Percentiles rank a stretch among this genome's conserved stretches.
Evolutionary conservation across 495 filamentous ascomycete genomes (phyloP).

Genomic region (Xylaria acuta): DNA sequence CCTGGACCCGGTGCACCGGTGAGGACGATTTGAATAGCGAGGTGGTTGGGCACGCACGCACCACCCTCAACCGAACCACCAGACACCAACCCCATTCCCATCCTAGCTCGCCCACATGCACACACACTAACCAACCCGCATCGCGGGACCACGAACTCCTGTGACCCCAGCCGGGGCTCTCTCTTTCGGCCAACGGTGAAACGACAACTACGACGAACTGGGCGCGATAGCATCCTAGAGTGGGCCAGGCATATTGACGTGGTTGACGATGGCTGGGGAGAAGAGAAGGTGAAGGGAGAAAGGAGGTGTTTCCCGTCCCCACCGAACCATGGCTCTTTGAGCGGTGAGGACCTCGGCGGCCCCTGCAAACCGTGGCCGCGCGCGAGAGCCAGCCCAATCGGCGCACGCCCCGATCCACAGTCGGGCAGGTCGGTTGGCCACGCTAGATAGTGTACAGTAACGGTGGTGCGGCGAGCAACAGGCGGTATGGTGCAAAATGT

Average conservation of each 20-base stretch:
- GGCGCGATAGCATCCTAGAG: background rate
- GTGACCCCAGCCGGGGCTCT: background rate
- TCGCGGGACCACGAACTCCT: constrained; percentile 10
- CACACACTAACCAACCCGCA: constrained; percentile 2
- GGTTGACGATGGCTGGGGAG: constrained; percentile 27
- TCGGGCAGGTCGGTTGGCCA: constrained; percentile 19
- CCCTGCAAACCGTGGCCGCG: constrained; percentile 16
- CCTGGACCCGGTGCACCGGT: background rate
- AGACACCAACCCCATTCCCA: background rate
- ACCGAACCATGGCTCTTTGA: constrained; percentile 21
- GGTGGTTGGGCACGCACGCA: constrained; percentile 20
- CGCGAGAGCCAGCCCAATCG: constrained; percentile 19
- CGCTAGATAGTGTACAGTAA: constrained; percentile 7
- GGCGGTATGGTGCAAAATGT: background rate
- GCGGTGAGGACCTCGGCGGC: constrained; percentile 20
- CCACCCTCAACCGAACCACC: constrained; percentile 5
- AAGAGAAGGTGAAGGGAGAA: background rate
- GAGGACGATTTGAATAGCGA: background rate
- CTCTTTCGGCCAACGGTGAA: constrained; percentile 12
- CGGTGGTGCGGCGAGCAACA: background rate
- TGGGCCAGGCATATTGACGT: constrained; percentile 22
- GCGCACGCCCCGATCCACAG: constrained; percentile 21
- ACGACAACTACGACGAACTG: background rate
- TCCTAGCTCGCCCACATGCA: background rate
- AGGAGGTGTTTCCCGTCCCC: constrained; percentile 1